Conservation (phyloP, 1,284 basidiomycete genomes). For the Marasmius sp. region DNA sequence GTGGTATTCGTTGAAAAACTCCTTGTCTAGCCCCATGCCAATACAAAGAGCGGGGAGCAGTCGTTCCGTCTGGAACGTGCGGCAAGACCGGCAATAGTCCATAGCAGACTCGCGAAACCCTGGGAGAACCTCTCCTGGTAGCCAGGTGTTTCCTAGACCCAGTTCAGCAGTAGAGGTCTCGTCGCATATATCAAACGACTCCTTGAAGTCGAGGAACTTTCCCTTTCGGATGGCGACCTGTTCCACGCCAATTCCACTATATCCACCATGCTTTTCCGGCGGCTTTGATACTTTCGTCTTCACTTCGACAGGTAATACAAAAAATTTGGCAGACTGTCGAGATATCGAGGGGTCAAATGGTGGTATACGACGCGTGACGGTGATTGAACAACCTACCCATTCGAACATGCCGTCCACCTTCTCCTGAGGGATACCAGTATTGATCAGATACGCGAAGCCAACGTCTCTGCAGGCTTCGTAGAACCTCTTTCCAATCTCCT, state of each 20-base stretch:
- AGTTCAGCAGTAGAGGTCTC: constrained; percentile 46
- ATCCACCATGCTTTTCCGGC: constrained; percentile 51
- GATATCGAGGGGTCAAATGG: constrained; percentile 38
- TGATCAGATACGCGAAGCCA: constrained; percentile 59
- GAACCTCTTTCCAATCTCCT: constrained; percentile 55
- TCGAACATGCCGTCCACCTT: constrained; percentile 53
- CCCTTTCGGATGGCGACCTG: constrained; percentile 34
- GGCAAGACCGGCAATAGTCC: constrained; percentile 50
- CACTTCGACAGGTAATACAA: constrained; percentile 45
- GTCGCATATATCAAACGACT: constrained; percentile 57
- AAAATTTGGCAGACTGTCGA: constrained; percentile 52
- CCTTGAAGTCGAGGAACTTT: constrained; percentile 50
- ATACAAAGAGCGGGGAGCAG: constrained; percentile 50
- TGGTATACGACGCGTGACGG: constrained; percentile 36
- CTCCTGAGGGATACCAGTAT: constrained; percentile 51
- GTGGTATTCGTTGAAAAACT: constrained; percentile 47
- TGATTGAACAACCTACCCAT: constrained; percentile 34
- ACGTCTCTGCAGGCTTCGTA: constrained; percentile 44
- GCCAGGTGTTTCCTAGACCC: constrained; percentile 60
- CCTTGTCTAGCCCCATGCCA: constrained; percentile 44
- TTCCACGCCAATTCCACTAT: constrained; percentile 37
- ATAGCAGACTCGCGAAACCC: constrained; percentile 53
- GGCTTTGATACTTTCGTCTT: constrained; percentile 62
- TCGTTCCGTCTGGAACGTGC: constrained; percentile 39
- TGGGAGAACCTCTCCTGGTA: constrained; percentile 53